A percentile compares a stretch with the other conserved stretches of the same genome.
Conservation (phyloP, 75 land plant genomes). For the Azolla pinnata region DNA sequence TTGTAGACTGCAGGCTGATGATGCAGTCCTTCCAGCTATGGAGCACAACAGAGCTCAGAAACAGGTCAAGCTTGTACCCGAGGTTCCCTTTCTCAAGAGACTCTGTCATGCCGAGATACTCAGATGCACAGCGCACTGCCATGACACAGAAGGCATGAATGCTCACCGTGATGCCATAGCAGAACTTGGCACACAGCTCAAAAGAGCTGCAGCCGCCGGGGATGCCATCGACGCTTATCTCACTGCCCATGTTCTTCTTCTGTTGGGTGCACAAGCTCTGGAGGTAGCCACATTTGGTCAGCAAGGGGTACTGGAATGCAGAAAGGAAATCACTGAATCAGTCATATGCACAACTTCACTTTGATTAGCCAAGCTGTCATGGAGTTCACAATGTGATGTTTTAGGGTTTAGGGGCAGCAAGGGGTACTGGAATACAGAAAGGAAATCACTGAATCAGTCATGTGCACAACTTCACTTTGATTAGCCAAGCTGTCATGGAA, state of each 20-base stretch:
- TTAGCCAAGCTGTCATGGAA: no score
- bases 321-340: no score
- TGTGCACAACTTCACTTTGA: no score
- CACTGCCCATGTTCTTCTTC: conserved; percentile 28
- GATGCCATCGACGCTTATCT: conserved; percentile 44
- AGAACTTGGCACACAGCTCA: conserved; percentile 59
- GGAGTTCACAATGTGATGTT: no score
- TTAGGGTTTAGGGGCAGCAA: no score
- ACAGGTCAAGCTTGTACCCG: conserved; percentile 55
- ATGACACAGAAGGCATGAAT: conserved; percentile 50
- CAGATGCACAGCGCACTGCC: conserved; percentile 61
- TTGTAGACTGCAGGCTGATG: conserved; percentile 44
- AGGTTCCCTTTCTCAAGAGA: conserved; percentile 60
- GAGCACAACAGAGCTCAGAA: conserved; percentile 52
- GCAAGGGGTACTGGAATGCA: conserved; percentile 60
- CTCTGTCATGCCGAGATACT: conserved; percentile 73
- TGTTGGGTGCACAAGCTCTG: conserved; percentile 50
- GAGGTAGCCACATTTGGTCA: conserved; percentile 54
- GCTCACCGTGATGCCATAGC: conserved; percentile 59
- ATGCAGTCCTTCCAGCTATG: conserved; percentile 70
- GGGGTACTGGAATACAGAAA: conserved; percentile 60
- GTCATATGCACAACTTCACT: no score
- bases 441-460: no score
- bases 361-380: no score
- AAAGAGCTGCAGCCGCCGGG: conserved; percentile 66